phyloP scores from a whole-genome alignment of 371 early-diverging fungal genomes.

The Mucor indicus region DNA sequence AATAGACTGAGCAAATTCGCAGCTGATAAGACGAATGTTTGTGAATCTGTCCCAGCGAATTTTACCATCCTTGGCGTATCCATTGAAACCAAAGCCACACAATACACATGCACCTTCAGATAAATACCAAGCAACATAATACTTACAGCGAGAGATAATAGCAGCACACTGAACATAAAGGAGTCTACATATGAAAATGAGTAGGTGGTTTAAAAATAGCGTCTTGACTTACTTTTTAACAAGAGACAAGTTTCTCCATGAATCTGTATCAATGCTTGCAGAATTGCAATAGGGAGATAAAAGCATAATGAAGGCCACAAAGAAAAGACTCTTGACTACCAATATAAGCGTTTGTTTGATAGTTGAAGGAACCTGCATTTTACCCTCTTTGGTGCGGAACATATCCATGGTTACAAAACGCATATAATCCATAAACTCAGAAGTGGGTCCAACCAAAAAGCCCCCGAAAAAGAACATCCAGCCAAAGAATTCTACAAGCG shows the following conservation, averaged over 20 bases:
- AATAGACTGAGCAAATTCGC: conserved; percentile 68
- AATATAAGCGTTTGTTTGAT: conserved; percentile 20
- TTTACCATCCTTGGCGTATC: conserved; percentile 50
- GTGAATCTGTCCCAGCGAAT: conserved; percentile 52
- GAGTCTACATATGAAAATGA: conserved; percentile 20
- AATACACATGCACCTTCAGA: conserved; percentile 79
- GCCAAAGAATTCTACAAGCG: conserved; percentile 73
- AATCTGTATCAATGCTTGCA: conserved; percentile 19
- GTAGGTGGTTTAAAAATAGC: background rate
- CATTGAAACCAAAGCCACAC: conserved; percentile 78
- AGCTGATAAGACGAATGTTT: conserved; percentile 65
- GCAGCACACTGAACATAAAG: conserved; percentile 60
- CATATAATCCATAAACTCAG: conserved; percentile 68
- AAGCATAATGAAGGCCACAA: conserved; percentile 24
- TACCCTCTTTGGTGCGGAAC: conserved; percentile 41
- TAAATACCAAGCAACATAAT: conserved; percentile 82
- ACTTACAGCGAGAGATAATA: conserved; percentile 67
- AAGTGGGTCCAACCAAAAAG: conserved; percentile 80
- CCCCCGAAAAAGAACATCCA: conserved; percentile 83
- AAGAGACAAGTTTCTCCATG: conserved; percentile 5
- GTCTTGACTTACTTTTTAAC: conserved; percentile 1
- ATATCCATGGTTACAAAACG: conserved; percentile 50
- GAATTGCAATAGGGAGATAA: conserved; percentile 33
- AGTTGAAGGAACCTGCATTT: conserved; percentile 15
- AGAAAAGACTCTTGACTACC: conserved; percentile 30